Evolutionary conservation across 345 rosid genomes (phyloP), one percentile per base, ranked within the genome.

Genomic region (Gossypium australe): DNA sequence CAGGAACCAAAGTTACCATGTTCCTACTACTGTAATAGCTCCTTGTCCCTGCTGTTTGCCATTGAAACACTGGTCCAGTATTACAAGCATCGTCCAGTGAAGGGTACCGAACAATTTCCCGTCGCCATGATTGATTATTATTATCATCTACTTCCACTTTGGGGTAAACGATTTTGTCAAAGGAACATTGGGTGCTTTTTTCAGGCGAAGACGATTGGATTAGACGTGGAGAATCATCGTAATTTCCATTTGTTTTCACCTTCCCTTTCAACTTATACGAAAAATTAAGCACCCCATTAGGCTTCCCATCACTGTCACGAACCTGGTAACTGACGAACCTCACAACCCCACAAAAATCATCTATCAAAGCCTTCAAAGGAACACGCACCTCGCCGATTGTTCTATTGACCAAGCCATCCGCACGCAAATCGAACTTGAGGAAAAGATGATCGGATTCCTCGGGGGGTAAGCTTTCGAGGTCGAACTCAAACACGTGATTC

Each of bases 251-350:
- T 5, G 25, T 20, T 45, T 45, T 5, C 11, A 20, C 22, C 16
- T 24, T 20, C 60, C 81, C 83, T 1, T 38, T 76, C 12, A 83
- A 3, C 66, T 55, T 72, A 20, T 77, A 87, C 12, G 74, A 85
- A 45, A 87, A 82, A 49, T 78, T 79, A 62, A 87, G 72, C 16
- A 80, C 79, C 52, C 90, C 90, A 11, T 74, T 87, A n/a, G 75
- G 59, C 80, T 71, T 79, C 7, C 82, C 84, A 1, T 87, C 85
- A 25, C 84, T 14, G 45, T 25, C 65, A 16, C 75, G 79, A 12
- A 87, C 82, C 74, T 82, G 78, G 57, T 83, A 85, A 43, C 78
- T 67, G 0, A 81, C 70, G 63, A 71, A 45, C 78, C 86, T 77
- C 62, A 75, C 72, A 24, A 70, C 78, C 20, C 84, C 85, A 22